Base-by-base conservation (phyloP, 768 basidiomycete species). In the Gautieria morchelliformis region DNA sequence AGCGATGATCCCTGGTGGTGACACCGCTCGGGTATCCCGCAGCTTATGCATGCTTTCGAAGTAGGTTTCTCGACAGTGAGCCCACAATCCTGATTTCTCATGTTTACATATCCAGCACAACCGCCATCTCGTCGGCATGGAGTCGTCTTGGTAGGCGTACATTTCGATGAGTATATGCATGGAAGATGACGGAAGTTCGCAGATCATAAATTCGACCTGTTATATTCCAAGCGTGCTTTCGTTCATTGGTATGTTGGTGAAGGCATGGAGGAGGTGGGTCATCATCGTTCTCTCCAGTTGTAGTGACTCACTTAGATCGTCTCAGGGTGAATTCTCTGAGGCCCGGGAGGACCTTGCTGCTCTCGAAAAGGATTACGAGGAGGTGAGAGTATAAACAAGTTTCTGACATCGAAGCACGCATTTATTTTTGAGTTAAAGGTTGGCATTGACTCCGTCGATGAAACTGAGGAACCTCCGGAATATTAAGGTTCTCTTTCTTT, bases 291-390 rank as follows among this genome's bases (percentile, higher is more conserved):
- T 37, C 14, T 37, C 14, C n/a, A n/a, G n/a, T 37, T 37, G 35
- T 37, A 9, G 14, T 14, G 4, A 10, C 35, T 62, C 6, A 58
- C 20, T 48, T 52, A 19, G 32, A 45, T 27, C 30, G 39, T 41
- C 53, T 15, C 60, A 83, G 81, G 95, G 95, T 70, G 95, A 99
- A 75, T 97, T 98, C 77, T 94, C 92, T 19, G 95, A 97, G 76
- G 95, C 95, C 19, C 88, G 95, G 59, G 96, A 99, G 75, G 95
- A 99, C 70, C 85, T 99, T 58, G 96, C 95, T n/a, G 95, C 95
- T n/a, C 84, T 99, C 56, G 95, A 97, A 79, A 96, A 93, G 72
- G 92, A 93, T 63, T 93, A 93, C 65, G 90, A 92, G 70, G 91
- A 96, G 69, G 92, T 85, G 63, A 81, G 83, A 53, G 75, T 61